Base-by-base conservation (phyloP, 768 basidiomycete genomes). In the Suillus subalutaceus region DNA sequence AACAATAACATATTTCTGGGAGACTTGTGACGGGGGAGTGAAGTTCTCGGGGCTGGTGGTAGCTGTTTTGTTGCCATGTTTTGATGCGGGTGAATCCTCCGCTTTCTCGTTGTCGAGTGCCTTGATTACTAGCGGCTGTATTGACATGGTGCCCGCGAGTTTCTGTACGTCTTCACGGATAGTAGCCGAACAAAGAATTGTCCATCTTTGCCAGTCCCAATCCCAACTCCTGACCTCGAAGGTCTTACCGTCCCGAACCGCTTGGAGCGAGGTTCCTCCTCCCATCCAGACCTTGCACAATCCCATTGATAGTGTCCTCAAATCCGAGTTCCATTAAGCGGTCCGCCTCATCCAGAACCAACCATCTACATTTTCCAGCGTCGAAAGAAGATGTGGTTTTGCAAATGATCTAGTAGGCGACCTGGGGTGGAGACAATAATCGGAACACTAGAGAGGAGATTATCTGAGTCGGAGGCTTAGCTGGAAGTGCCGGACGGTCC, bases 281-380 rank as follows among this genome's bases (percentile, higher is more conserved):
- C 0, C 94, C 95, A 66, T 98, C 95, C 26, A 99, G 77, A 12
- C 91, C 90, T 72, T 90, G 86, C 43, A 99, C 80, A 68, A 99
- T 97, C 1, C 94, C 95, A 64, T 86, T 87, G 72, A 99, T 92
- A 0, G 95, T 94, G 73, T 99, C 96, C 76, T 97, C 96, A 68
- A 99, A 99, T 0, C 97, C 97, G 52, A 99, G 87, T 69, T 99
- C 96, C 96, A 99, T 99, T 61, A 99, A 80, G 50, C 96, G 85
- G 78, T 99, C 97, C 7, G 97, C 96, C 80, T 99, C 97, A 74
- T 99, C 97, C 32, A 99, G 87, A 10, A 99, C 90, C 38, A 99
- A 84, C 95, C 97, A 99, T 57, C 93, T 88, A 75, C 93, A 94
- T 79, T 96, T 97, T 62, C 91, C 95, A 64, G 96, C 86, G 66